These are phyloP conservation scores for Petunia secreta DNA, from an alignment of 257 asterid genomes.

Conservation along the genomic window DNA sequence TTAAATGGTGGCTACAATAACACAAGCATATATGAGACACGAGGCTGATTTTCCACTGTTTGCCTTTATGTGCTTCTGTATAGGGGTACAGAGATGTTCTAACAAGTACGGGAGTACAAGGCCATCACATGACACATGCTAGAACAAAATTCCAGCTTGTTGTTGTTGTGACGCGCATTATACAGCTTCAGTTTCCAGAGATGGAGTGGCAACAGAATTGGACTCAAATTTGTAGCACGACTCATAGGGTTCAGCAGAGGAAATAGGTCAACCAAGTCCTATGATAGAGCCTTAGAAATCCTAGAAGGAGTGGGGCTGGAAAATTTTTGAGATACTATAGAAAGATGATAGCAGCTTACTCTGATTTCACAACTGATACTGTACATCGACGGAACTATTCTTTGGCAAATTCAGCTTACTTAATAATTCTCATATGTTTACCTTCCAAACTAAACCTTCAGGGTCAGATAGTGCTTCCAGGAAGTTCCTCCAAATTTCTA, in stretches of 20 bases:
- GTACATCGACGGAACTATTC: background rate
- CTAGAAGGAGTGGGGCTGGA: too few species aligned
- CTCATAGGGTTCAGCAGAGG: background rate
- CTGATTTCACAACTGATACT: too few species aligned
- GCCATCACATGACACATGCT: too few species aligned
- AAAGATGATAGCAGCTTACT: background rate
- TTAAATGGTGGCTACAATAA: background rate
- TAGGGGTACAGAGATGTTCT: too few species aligned
- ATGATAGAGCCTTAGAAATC: background rate
- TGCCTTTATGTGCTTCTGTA: too few species aligned
- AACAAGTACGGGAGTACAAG: too few species aligned
- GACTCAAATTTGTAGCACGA: background rate
- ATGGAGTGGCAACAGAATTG: background rate
- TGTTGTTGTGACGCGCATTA: background rate
- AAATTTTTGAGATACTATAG: background rate
- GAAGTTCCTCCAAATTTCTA: slow-evolving; percentile 38
- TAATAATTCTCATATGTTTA: background rate
- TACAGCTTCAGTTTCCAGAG: background rate
- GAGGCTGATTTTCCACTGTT: too few species aligned
- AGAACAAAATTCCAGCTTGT: background rate
- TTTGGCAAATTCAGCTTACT: background rate
- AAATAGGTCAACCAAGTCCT: background rate
- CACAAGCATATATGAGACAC: too few species aligned
- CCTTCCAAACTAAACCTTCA: slow-evolving; percentile 87
- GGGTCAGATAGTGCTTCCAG: slow-evolving; percentile 86